phyloP scores from a whole-genome alignment of 1,284 basidiomycete genomes.

The Fomitiporia mediterranea region DNA sequence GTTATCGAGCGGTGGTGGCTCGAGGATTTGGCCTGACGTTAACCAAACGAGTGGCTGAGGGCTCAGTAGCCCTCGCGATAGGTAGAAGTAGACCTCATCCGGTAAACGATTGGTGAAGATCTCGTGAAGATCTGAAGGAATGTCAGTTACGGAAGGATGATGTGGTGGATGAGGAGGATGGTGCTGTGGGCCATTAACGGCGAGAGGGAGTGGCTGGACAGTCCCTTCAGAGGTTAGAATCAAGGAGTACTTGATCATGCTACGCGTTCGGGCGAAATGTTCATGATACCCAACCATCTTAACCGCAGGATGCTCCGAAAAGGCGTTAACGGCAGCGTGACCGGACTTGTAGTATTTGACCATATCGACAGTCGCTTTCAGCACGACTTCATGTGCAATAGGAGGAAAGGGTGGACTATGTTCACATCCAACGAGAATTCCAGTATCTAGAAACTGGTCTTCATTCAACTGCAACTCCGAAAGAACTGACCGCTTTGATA shows the following conservation, averaged over 20 bases:
- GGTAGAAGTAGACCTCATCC: constrained; percentile 95
- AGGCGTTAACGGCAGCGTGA: constrained; percentile 73
- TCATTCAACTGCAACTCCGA: constrained; percentile 73
- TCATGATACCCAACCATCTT: constrained; percentile 78
- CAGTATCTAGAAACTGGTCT: constrained; percentile 94
- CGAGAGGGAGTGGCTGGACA: constrained; percentile 85
- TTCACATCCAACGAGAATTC: constrained; percentile 89
- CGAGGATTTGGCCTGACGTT: constrained; percentile 78
- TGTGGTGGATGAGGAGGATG: constrained; percentile 56
- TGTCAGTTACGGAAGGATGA: constrained; percentile 77
- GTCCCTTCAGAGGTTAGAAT: constrained; percentile 88
- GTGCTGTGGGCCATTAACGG: constrained; percentile 53
- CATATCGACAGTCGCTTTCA: constrained; percentile 85
- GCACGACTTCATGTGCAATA: constrained; percentile 69
- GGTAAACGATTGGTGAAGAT: constrained; percentile 94
- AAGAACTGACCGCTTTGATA: constrained; percentile 77
- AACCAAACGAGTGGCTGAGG: constrained; percentile 90
- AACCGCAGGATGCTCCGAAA: constrained; percentile 73
- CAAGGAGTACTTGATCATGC: constrained; percentile 91
- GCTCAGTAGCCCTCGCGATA: constrained; percentile 87
- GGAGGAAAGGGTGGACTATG: constrained; percentile 85
- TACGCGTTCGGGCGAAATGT: constrained; percentile 84
- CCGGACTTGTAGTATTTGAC: constrained; percentile 88
- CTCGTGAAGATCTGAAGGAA: constrained; percentile 89
- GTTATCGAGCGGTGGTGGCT: constrained; percentile 89